Conservation (phyloP, 768 basidiomycete species). For the Podaxis sp. region DNA sequence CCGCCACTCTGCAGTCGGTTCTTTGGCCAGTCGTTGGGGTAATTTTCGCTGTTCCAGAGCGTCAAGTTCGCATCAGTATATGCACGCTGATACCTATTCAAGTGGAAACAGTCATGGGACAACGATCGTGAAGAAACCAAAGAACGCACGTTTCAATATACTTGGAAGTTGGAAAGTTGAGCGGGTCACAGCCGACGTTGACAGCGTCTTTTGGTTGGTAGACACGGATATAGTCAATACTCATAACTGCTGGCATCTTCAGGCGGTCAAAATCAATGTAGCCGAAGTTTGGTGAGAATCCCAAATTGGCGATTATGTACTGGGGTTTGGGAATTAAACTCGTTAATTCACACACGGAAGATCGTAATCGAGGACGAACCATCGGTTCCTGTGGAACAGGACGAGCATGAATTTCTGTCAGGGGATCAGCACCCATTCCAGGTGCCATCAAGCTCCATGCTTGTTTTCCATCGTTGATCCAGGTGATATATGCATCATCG, state of each 20-base stretch:
- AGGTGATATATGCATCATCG: constrained; percentile 59
- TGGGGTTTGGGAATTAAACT: constrained; percentile 19
- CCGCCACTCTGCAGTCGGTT: constrained; percentile 27
- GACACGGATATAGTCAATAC: constrained; percentile 81
- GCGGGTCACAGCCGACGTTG: constrained; percentile 70
- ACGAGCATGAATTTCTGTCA: constrained; percentile 53
- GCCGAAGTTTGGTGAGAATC: constrained; percentile 69
- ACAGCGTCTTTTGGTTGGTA: constrained; percentile 50
- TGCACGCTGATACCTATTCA: constrained; percentile 32
- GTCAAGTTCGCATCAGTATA: constrained; percentile 44
- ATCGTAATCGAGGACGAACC: constrained; percentile 40
- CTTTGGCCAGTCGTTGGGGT: constrained; percentile 37
- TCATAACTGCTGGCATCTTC: constrained; percentile 58
- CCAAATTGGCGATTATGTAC: constrained; percentile 73
- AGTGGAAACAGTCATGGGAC: neutral
- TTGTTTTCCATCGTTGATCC: constrained; percentile 62
- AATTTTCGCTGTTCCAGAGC: constrained; percentile 31
- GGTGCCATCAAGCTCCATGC: constrained; percentile 66
- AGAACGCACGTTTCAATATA: constrained; percentile 70
- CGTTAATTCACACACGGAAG: constrained; percentile 13
- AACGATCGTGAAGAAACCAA: neutral
- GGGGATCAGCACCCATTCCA: constrained; percentile 51
- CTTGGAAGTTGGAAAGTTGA: constrained; percentile 64
- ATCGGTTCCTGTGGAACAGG: constrained; percentile 71
- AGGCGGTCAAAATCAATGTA: constrained; percentile 57